These are phyloP conservation scores for Rhododendron simsii DNA, from an alignment of 148 eudicot species.

Conservation along the genomic window DNA sequence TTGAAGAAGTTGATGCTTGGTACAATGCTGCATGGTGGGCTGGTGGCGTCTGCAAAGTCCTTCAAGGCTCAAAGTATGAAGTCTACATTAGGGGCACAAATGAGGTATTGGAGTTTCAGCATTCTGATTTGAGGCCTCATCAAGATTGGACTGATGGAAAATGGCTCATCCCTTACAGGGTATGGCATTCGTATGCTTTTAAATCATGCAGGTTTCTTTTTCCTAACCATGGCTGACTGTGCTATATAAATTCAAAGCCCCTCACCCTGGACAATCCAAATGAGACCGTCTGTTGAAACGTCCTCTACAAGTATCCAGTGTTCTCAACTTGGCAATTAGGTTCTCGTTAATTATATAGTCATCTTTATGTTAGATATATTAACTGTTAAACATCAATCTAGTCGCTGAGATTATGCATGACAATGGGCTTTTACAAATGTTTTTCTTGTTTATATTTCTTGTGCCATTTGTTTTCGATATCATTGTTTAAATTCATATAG, in stretches of 20 bases:
- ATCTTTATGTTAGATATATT: background rate
- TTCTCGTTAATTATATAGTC: background rate
- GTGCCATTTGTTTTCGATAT: background rate
- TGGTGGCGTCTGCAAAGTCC: conserved; percentile 24
- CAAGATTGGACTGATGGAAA: conserved; percentile 31
- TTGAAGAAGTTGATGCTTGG: conserved; percentile 48
- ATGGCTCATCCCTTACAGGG: conserved; percentile 26
- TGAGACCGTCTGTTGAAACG: background rate
- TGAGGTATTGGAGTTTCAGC: conserved; percentile 33
- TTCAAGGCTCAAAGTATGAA: conserved; percentile 24
- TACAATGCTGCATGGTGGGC: conserved; percentile 37
- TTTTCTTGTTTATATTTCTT: background rate
- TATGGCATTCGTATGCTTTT: background rate
- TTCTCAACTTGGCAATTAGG: background rate
- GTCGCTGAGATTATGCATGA: background rate
- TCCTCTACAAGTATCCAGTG: background rate
- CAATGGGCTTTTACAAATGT: background rate
- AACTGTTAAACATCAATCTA: background rate
- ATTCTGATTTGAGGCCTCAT: conserved; percentile 43
- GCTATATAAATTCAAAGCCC: background rate
- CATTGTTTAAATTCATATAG: background rate
- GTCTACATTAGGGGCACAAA: conserved; percentile 23
- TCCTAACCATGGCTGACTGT: background rate
- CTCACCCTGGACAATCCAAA: background rate
- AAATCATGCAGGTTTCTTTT: background rate